Base-by-base conservation (phyloP, 345 rosid species). In the Aegle marmelos region DNA sequence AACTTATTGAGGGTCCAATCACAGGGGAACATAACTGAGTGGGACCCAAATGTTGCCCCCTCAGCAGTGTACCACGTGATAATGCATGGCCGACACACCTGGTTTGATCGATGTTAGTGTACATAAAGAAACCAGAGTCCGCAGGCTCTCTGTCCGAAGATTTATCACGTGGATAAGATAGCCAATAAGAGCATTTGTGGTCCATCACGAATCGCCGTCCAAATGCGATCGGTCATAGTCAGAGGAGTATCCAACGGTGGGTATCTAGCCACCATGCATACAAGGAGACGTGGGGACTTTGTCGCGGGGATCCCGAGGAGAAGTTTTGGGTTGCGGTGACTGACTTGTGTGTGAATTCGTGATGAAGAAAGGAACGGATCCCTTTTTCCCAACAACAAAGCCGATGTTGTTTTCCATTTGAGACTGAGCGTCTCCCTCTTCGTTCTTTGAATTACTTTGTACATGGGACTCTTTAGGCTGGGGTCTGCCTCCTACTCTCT, bases 11-110 rank as follows among this genome's bases (percentile, higher is more conserved):
- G 71, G 4, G 28, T 65, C 79, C 27, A 70, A 76, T 80, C 82
- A 54, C 2, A 5, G 27, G 81, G 81, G 68, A 66, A 74, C 84
- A 79, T 1, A 10, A 28, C 1, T 10, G 39, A 24, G 21, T 22
- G 74, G 79, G 79, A 11, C 74, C 77, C 37, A 25, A 28, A 25
- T 2, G 2, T 63, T 77, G 85, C 82, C 85, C 37, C 76, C 78
- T 79, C 33, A 25, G 81, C 81, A 28, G 41, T 14, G 39, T 50
- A 79, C 59, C 76, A 70, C 76, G 80, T 77, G 83, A 53, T 76
- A 74, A 33, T 82, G 69, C 56, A 68, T 68, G 78, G 84, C 22
- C 19, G 70, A n/a, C 73, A 56, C 78, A 76, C 78, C 64, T 76
- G 78, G 72, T 54, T 54, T 24, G 9, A 21, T 64, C n/a, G 68